Base-by-base conservation (phyloP, 2,329 filamentous ascomycete genomes). In the Verticillium dahliae region DNA sequence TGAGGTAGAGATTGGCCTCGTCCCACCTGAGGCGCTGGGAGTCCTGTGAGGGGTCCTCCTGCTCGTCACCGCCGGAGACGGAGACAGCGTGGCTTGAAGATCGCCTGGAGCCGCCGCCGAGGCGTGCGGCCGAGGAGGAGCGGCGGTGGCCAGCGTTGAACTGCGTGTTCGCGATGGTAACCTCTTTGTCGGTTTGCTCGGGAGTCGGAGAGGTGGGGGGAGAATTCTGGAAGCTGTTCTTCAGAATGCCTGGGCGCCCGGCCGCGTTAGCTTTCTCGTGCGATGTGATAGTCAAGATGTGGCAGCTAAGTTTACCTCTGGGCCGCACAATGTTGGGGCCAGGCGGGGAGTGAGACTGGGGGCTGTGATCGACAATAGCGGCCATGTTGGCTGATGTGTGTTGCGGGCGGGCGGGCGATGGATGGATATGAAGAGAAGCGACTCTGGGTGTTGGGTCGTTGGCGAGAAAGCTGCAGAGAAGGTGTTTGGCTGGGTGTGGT, bases 1-100 rank as follows among this genome's bases (percentile, higher is more conserved):
- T 95, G 60, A 99, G 84, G 77, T 97, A 99, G 37, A 99, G 84
- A 73, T 99, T 99, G 56, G 91, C 95, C 80, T 99, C 95, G 75
- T 99, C 95, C 95, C 95, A 99, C 79, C 97, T 97, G 68, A 99
- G 82, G 65, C 92, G 88, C 65, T 90, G 89, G 62, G 85, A 88
- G 33, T 59, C 58, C 37, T 58, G 56, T 62, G 81, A 82, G 57
- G 86, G 83, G 18, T 80, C 74, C 52, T 83, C 80, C 56, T 79
- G 75, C 27, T 80, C 78, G 63, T 78, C 73, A 60, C 72, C 75
- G 62, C 70, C 73, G 59, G 78, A 76, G 64, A 80, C 75, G 61
- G 79, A 78, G 57, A 77, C 74, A 63, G 79, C 76, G 64, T 76
- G 76, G 63, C 75, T 75, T 1, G 90, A 93, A 66, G 88, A 89